A percentile compares a stretch with the other conserved stretches of the same genome.
These are phyloP conservation scores for Barbatosphaeria neglecta DNA, from an alignment of 495 filamentous ascomycete species.

Conservation along the genomic window DNA sequence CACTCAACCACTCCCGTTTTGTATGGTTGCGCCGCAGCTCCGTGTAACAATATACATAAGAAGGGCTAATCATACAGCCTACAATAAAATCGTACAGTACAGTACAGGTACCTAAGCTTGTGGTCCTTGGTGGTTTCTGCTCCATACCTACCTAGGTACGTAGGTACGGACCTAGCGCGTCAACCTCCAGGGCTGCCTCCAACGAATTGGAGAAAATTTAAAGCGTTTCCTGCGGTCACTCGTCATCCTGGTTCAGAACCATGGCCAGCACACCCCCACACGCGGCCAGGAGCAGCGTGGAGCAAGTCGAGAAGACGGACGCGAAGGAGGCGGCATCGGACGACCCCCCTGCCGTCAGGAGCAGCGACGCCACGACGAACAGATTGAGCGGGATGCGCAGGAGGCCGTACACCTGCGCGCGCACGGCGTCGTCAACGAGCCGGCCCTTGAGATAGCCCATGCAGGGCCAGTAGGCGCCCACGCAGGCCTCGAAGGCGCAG, in stretches of 20 bases:
- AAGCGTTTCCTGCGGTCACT: too few relatives aligned
- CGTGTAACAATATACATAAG: too few relatives aligned
- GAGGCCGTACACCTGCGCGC: conserved; percentile 40
- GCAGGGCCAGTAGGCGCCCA: conserved; percentile 43
- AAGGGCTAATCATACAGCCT: too few relatives aligned
- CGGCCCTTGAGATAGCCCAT: conserved; percentile 37
- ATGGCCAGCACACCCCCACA: conserved; percentile 23
- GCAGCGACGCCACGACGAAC: conserved; percentile 39
- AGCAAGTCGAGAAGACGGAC: conserved; percentile 24
- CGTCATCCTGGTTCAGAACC: conserved; percentile 31
- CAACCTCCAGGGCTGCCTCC: too few relatives aligned
- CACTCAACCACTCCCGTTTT: too few relatives aligned
- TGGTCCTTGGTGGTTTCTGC: too few relatives aligned
- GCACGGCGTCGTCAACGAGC: conserved; percentile 36
- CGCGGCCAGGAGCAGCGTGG: conserved; percentile 20
- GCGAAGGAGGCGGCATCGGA: conserved; percentile 12
- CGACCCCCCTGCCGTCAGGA: conserved; percentile 28
- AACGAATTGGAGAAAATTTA: too few relatives aligned
- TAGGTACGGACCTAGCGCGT: too few relatives aligned
- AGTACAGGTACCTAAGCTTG: too few relatives aligned
- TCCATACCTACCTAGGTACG: too few relatives aligned
- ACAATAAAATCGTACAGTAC: too few relatives aligned
- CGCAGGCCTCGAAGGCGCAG: conserved; percentile 39
- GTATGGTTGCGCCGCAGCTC: too few relatives aligned
- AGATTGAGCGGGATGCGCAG: conserved; percentile 43